These are phyloP conservation scores for Eucalyptus polyanthemos DNA, from an alignment of 345 rosid species.

Conservation along the genomic window DNA sequence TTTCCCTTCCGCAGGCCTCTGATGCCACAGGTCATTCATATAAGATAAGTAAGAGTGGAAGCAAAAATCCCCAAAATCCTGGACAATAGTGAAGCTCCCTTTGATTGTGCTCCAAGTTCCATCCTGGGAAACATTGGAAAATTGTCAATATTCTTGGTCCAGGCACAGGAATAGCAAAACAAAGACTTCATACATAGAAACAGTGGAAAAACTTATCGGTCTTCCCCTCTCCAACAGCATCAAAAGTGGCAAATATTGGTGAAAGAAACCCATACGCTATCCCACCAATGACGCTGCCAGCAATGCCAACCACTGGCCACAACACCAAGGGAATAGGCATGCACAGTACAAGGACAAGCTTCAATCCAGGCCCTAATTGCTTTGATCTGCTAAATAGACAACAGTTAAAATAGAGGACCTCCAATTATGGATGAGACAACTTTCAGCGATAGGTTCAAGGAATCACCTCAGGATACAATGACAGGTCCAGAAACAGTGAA, in stretches of 20 bases:
- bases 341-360: constrained; percentile 55
- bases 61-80: constrained; percentile 67
- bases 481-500: constrained; percentile 50
- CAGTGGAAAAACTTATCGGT: constrained; percentile 46
- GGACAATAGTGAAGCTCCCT: constrained; percentile 54
- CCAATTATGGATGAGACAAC: background rate
- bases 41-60: constrained; percentile 61
- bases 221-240: constrained; percentile 90
- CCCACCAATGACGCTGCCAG: constrained; percentile 61
- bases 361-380: constrained; percentile 65
- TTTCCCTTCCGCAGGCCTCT: constrained; percentile 24
- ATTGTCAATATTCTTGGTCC: background rate
- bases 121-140: constrained; percentile 29
- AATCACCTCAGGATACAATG: constrained; percentile 56
- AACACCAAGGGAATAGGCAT: constrained; percentile 34
- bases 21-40: constrained; percentile 55
- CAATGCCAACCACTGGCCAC: constrained; percentile 59
- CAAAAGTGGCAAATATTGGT: constrained; percentile 92
- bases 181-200: constrained; percentile 39
- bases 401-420: background rate
- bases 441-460: background rate
- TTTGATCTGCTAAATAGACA: constrained; percentile 47
- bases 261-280: constrained; percentile 68
- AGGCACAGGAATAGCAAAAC: background rate
- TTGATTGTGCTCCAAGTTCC: constrained; percentile 71